Evolutionary conservation across 176 grass and related monocot genomes (phyloP).

Genomic region (Musa acuminata): DNA sequence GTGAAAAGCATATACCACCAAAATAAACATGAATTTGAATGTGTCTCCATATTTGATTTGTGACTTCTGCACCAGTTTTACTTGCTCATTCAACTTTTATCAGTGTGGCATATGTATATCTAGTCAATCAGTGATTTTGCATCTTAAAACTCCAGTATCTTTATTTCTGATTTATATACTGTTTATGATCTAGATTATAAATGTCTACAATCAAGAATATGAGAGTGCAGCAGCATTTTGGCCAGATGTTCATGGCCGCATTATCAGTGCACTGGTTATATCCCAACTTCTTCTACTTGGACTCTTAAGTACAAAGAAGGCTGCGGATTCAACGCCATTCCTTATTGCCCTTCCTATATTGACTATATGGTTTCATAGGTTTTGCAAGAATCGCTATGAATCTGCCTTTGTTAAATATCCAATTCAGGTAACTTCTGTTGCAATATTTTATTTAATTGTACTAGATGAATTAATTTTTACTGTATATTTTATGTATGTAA

Average conservation of each 20-base stretch:
- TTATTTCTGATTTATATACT: not conserved
- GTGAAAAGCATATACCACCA: too few species aligned
- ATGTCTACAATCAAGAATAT: slow-evolving; percentile 99
- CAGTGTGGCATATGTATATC: not conserved
- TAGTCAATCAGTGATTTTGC: slow-evolving; percentile 9
- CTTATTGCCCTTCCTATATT: slow-evolving; percentile 90
- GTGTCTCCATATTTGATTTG: too few species aligned
- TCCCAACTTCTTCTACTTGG: slow-evolving; percentile 85
- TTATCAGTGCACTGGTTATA: slow-evolving; percentile 73
- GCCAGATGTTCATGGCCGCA: slow-evolving; percentile 90
- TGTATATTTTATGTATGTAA: not conserved
- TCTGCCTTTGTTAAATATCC: slow-evolving; percentile 77
- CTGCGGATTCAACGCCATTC: slow-evolving; percentile 71
- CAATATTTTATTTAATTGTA: not conserved
- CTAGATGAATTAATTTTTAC: not conserved
- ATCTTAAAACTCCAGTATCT: not conserved
- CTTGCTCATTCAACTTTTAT: not conserved
- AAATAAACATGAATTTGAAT: too few species aligned
- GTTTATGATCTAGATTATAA: slow-evolving; percentile 66
- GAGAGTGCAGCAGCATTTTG: slow-evolving; percentile 96
- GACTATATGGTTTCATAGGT: slow-evolving; percentile 84
- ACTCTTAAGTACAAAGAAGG: slow-evolving; percentile 72
- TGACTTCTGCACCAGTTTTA: too few species aligned
- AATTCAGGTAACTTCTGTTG: slow-evolving; percentile 52
- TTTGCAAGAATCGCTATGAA: slow-evolving; percentile 88